Evolutionary conservation across 257 asterid species (phyloP).

Genomic region (Solanum acaule): DNA sequence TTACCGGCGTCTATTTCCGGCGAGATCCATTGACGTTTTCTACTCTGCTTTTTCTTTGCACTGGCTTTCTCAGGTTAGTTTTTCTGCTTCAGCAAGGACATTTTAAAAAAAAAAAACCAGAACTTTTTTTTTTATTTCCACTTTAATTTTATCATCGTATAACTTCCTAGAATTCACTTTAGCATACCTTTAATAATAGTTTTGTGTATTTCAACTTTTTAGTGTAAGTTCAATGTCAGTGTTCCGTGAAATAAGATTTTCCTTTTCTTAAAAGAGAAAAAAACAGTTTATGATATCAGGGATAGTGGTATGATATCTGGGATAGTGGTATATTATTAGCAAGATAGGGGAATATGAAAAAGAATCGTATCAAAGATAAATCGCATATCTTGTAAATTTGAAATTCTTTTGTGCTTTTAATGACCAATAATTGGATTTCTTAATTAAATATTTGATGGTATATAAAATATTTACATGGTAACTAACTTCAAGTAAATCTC

Average conservation of each 20-base stretch:
- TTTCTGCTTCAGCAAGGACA: neutral
- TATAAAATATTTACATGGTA: neutral
- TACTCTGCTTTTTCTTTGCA: constrained; percentile 89
- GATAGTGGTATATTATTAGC: too few relatives aligned
- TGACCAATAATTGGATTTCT: too few relatives aligned
- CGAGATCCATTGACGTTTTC: constrained; percentile 58
- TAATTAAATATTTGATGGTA: neutral
- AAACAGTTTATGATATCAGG: too few relatives aligned
- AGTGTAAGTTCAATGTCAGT: neutral
- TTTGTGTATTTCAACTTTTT: neutral
- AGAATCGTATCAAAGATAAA: too few relatives aligned
- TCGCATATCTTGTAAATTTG: too few relatives aligned
- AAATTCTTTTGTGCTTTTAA: too few relatives aligned
- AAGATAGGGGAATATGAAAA: too few relatives aligned
- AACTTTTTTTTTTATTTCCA: neutral
- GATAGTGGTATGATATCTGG: too few relatives aligned
- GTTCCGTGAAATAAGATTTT: too few relatives aligned
- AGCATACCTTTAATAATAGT: neutral
- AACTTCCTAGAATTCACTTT: too few relatives aligned
- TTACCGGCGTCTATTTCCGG: constrained; percentile 75
- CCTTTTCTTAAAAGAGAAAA: too few relatives aligned
- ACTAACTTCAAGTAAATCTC: neutral
- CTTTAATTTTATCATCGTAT: neutral
- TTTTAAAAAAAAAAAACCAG: rapidly evolving
- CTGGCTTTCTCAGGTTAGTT: constrained; percentile 89